Percentiles rank a stretch among this genome's conserved stretches.
Conservation (phyloP, 2,329 filamentous ascomycete genomes). For the Phialocephala sp. region DNA sequence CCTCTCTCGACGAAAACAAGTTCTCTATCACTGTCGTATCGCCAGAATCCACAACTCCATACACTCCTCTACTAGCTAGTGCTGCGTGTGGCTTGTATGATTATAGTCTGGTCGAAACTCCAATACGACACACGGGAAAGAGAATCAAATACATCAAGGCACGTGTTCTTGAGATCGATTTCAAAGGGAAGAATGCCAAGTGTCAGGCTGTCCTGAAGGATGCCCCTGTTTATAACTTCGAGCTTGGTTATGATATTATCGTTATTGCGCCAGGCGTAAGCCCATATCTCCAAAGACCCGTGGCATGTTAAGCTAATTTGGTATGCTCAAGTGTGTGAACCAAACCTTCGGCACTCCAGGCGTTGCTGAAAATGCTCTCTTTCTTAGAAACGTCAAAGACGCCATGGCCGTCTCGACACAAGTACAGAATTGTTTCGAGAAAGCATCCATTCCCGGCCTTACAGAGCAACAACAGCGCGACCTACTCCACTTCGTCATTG, state of each 20-base stretch:
- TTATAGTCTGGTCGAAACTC: slow-evolving; percentile 51
- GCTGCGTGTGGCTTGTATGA: slow-evolving; percentile 52
- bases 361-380: slow-evolving; percentile 32
- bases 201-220: slow-evolving; percentile 47
- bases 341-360: slow-evolving; percentile 37
- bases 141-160: slow-evolving; percentile 48
- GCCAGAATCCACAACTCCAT: not conserved
- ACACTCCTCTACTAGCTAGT: slow-evolving; percentile 38
- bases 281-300: too few relatives aligned
- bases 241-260: slow-evolving; percentile 48
- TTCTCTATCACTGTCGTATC: slow-evolving; percentile 3
- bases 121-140: slow-evolving; percentile 46
- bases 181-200: slow-evolving; percentile 43
- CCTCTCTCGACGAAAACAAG: not conserved
- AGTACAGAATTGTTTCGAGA: slow-evolving; percentile 58
- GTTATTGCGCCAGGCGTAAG: slow-evolving; percentile 48
- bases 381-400: slow-evolving; percentile 40
- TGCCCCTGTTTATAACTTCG: slow-evolving; percentile 41
- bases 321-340: slow-evolving; percentile 36
- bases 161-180: slow-evolving; percentile 47
- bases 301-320: not conserved
- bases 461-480: slow-evolving; percentile 58
- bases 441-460: slow-evolving; percentile 66
- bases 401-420: slow-evolving; percentile 37
- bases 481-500: slow-evolving; percentile 74